Conservation (phyloP, 495 filamentous ascomycete genomes). For the Xeromyces bisporus region DNA sequence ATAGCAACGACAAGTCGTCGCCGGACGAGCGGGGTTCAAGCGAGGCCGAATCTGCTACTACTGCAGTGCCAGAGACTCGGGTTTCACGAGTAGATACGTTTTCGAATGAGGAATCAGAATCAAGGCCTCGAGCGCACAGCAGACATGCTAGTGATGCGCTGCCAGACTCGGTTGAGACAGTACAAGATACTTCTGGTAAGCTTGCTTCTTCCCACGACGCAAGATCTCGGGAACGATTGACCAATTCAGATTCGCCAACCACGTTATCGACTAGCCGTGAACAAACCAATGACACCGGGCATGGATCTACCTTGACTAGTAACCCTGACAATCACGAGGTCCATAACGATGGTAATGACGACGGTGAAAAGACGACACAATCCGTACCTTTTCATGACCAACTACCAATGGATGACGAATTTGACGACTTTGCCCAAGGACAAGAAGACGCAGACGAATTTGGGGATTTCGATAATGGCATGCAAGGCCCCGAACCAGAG, state of each 20-base stretch:
- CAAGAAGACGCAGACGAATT: constrained; percentile 58
- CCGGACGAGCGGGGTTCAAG: constrained; percentile 5
- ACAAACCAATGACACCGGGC: constrained; percentile 11
- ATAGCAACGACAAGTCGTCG: constrained; percentile 8
- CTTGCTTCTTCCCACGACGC: constrained; percentile 10
- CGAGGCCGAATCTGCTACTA: constrained; percentile 6
- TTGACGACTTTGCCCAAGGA: constrained; percentile 91
- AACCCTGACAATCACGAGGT: constrained; percentile 3
- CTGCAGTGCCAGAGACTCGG: constrained; percentile 28
- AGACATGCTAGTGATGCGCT: constrained; percentile 28
- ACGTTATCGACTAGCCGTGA: constrained; percentile 20
- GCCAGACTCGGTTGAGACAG: constrained; percentile 32
- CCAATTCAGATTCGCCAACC: constrained; percentile 38
- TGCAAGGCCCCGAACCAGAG: constrained; percentile 45
- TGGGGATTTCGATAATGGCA: constrained; percentile 81
- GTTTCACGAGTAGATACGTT: constrained; percentile 27
- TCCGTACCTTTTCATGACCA: constrained; percentile 7
- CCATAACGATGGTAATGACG: constrained; percentile 10
- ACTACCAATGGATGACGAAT: constrained; percentile 58
- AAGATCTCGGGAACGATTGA: constrained; percentile 36
- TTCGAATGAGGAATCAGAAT: constrained; percentile 16
- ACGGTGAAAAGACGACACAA: constrained; percentile 19
- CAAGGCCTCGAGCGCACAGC: constrained; percentile 24
- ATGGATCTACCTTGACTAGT: constrained; percentile 6
- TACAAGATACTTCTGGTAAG: constrained; percentile 33